These are phyloP conservation scores for Xylariomycetidae sp. DNA, from an alignment of 2,329 filamentous ascomycete genomes.

Conservation along the genomic window DNA sequence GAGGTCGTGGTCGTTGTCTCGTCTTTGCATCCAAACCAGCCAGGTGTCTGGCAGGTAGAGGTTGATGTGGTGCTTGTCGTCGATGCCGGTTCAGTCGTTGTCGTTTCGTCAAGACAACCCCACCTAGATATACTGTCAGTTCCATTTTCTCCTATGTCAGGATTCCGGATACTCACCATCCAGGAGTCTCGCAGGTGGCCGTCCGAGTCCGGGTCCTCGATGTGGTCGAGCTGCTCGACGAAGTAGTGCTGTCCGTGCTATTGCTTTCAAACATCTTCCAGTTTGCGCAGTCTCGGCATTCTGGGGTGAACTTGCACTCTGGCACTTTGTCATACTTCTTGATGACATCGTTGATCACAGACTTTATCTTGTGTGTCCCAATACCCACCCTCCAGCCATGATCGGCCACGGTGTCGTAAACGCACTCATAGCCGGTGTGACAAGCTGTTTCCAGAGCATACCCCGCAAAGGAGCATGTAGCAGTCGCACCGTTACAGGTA, in stretches of 20 bases:
- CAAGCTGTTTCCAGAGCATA: constrained; percentile 94
- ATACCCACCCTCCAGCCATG: constrained; percentile 90
- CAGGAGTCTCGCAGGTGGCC: constrained; percentile 82
- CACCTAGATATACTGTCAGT: constrained; percentile 11
- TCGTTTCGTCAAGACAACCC: constrained; percentile 67
- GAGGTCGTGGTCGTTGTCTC: constrained; percentile 34
- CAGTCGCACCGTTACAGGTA: constrained; percentile 84
- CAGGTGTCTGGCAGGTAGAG: constrained; percentile 57
- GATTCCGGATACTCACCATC: constrained; percentile 62
- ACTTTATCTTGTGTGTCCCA: constrained; percentile 84
- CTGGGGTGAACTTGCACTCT: constrained; percentile 66
- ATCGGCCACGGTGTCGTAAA: constrained; percentile 88
- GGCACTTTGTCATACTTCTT: constrained; percentile 78
- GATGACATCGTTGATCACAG: constrained; percentile 84
- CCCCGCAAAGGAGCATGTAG: constrained; percentile 83
- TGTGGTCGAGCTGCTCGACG: constrained; percentile 49
- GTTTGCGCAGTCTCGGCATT: constrained; percentile 83
- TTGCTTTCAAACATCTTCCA: constrained; percentile 98
- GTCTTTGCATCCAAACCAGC: constrained; percentile 64
- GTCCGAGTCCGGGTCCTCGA: constrained; percentile 67
- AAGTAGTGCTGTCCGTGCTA: constrained; percentile 70
- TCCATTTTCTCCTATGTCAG: neutral
- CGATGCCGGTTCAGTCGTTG: constrained; percentile 42
- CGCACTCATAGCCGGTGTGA: constrained; percentile 81
- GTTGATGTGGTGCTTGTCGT: constrained; percentile 42